A percentile compares a stretch with the other conserved stretches of the same genome.
Conservation (phyloP, 257 asterid genomes). For the Capsicum rhomboideum region DNA sequence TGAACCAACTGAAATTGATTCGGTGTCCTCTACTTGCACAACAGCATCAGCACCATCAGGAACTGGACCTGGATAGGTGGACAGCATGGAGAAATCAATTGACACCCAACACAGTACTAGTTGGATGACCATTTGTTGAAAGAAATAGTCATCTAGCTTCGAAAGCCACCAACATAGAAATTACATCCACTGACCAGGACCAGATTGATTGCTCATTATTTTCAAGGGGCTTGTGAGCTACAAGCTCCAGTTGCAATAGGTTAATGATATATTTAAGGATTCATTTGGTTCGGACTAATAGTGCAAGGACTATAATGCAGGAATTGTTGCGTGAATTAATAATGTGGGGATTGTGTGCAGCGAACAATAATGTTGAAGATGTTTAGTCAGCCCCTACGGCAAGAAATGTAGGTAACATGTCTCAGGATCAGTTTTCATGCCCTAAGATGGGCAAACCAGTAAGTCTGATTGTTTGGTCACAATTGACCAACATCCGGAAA, state of each 20-base stretch:
- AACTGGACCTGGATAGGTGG: slow-evolving; percentile 59
- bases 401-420: too few relatives aligned
- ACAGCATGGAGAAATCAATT: background rate
- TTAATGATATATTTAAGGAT: background rate
- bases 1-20: slow-evolving; percentile 30
- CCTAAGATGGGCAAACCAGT: too few relatives aligned
- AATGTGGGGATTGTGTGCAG: background rate
- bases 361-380: background rate
- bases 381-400: background rate
- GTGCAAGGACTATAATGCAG: background rate
- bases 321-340: background rate
- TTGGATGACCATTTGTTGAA: background rate
- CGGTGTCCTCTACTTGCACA: slow-evolving; percentile 90
- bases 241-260: background rate
- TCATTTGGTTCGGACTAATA: background rate
- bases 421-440: too few relatives aligned
- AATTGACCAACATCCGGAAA: too few relatives aligned
- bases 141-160: background rate
- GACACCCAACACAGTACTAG: background rate
- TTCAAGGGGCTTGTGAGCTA: background rate
- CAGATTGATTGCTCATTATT: background rate
- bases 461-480: too few relatives aligned
- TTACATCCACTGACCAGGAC: background rate
- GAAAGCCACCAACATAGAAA: background rate
- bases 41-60: slow-evolving; percentile 95